Evolutionary conservation across 1,139 yeast species (phyloP).

Genomic region (Nakaseomyces sp.): DNA sequence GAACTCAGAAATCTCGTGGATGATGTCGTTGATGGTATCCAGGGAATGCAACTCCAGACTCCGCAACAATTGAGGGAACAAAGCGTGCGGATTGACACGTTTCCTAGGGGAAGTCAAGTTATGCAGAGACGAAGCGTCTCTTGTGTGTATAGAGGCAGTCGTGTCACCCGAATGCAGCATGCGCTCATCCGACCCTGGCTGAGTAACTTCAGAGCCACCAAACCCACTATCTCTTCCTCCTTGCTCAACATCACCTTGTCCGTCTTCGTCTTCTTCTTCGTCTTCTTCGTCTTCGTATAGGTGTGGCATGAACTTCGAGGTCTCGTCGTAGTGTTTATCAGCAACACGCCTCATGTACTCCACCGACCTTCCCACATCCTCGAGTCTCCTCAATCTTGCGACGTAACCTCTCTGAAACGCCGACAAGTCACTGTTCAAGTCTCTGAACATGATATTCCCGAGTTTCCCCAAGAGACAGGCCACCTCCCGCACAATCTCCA

Average conservation of each 20-base stretch:
- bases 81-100: conserved; percentile 2
- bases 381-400: conserved; percentile 56
- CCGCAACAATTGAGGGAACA: conserved; percentile 12
- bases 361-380: conserved; percentile 60
- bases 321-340: conserved; percentile 30
- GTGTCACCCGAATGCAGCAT: too few species aligned
- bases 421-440: conserved; percentile 55
- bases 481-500: conserved; percentile 60
- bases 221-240: conserved; percentile 19
- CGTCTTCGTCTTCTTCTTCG: conserved; percentile 3
- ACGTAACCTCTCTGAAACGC: conserved; percentile 70
- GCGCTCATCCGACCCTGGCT: conserved; percentile 8
- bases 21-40: conserved; percentile 39
- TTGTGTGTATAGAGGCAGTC: too few species aligned
- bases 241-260: conserved; percentile 8
- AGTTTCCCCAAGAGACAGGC: conserved; percentile 56
- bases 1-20: conserved; percentile 34
- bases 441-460: conserved; percentile 60
- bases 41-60: conserved; percentile 25
- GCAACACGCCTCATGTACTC: conserved; percentile 42
- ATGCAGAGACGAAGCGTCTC: not conserved
- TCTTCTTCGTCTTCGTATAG: not conserved
- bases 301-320: conserved; percentile 36
- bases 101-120: not conserved
- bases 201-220: conserved; percentile 10